Evolutionary conservation across 2,329 filamentous ascomycete species (phyloP), one percentile per base, ranked within the genome.

Genomic region (Calycina herbarum): DNA sequence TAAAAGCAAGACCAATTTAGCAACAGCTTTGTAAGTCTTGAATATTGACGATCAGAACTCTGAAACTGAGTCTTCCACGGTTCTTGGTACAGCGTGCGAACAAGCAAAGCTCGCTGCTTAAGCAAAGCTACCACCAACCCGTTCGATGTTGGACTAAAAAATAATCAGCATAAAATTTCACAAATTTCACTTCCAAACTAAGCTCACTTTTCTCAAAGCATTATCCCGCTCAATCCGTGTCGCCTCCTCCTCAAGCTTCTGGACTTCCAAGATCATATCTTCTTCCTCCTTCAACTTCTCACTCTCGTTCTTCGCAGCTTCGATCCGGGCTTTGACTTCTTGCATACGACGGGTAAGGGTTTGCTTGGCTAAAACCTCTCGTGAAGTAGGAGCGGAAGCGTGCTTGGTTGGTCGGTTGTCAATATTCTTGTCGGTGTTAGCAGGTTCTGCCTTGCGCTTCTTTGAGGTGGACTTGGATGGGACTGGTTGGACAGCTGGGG

Each of bases 371-470:
- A 6, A 1, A 5, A 7, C 1, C 0, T 57, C 58, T 57, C 35
- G 29, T 10, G 31, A 20, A 45, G 31, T 11, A 7, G 63, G 63
- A 13, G 58, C 11, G 27, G 31, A 27, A 1, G 63, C 29, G 4
- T 10, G n/a, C 20, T 61, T 65, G 45, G 20, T 11, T 7, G 58
- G 24, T 42, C 20, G 8, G 24, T 59, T 35, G 27, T 35, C 31
- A 20, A 10, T 31, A 6, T n/a, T 17, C 10, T 15, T 35, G 27
- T 29, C 13, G 1, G 8, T 20, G 27, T 20, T 29, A 48, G 7
- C 42, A n/a, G 64, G 8, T 13, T 51, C 40, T 8, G 57, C 57
- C 58, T 67, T 67, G 51, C 66, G 60, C 51, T 67, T 67, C 24
- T 59, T 31, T 42, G 4, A 5, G 24, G 24, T 45, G 6, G 7